Percentiles rank a stretch among this genome's conserved stretches.
phyloP scores from a whole-genome alignment of 148 eudicot species.

The Vaccinium vitisidaea region DNA sequence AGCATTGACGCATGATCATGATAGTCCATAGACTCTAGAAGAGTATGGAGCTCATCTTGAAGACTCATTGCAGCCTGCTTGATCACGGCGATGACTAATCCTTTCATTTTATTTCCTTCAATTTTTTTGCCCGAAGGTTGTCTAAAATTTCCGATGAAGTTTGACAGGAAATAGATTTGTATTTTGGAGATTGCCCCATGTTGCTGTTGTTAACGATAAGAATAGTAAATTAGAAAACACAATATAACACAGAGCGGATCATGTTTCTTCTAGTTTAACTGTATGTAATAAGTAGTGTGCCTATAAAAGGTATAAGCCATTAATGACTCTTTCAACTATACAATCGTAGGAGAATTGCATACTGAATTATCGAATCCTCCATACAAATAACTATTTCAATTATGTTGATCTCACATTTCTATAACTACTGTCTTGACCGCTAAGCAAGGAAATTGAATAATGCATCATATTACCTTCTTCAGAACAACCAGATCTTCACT shows the following conservation, averaged over 20 bases:
- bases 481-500: constrained; percentile 83
- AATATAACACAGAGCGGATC: constrained; percentile 65
- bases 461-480: constrained; percentile 61
- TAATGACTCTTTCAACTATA: too few relatives aligned
- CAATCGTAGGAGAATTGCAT: background rate
- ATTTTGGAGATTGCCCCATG: constrained; percentile 65
- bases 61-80: constrained; percentile 11
- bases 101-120: too few relatives aligned
- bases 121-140: constrained; percentile 10
- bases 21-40: constrained; percentile 11
- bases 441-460: background rate
- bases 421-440: background rate
- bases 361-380: background rate
- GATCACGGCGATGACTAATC: background rate
- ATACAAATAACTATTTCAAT: background rate
- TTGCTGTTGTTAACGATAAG: constrained; percentile 69
- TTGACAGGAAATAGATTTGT: constrained; percentile 68
- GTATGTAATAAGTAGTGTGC: constrained; percentile 41
- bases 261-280: constrained; percentile 64
- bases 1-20: constrained; percentile 17
- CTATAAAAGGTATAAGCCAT: background rate
- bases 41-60: constrained; percentile 4
- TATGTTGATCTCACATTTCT: background rate
- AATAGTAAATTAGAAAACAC: constrained; percentile 79
- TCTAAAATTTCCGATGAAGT: constrained; percentile 96